These are phyloP conservation scores for Phaffia tasmanica DNA, from an alignment of 768 basidiomycete species.

Conservation along the genomic window DNA sequence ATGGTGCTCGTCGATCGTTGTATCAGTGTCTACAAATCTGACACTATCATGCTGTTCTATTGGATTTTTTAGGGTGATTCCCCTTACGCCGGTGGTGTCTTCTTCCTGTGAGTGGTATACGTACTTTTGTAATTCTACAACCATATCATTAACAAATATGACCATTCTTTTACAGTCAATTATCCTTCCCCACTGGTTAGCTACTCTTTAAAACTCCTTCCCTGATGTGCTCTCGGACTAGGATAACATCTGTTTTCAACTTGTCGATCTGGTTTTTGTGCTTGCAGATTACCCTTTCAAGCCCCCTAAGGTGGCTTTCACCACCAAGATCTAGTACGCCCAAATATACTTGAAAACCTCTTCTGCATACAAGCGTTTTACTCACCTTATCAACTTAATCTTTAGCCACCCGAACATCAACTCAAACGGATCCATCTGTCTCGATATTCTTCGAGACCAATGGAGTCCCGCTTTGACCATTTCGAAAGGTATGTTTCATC, in stretches of 20 bases:
- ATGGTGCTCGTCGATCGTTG: neutral
- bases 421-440: slow-evolving; percentile 95
- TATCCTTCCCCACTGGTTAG: slow-evolving; percentile 39
- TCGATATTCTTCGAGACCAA: slow-evolving; percentile 96
- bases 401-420: slow-evolving; percentile 55
- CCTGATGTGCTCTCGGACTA: neutral
- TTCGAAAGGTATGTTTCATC: slow-evolving; percentile 66
- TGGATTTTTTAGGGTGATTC: slow-evolving; percentile 68
- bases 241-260: slow-evolving; percentile 54
- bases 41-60: neutral
- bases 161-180: slow-evolving; percentile 27
- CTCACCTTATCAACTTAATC: slow-evolving; percentile 1
- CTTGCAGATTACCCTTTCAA: slow-evolving; percentile 83
- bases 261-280: slow-evolving; percentile 58
- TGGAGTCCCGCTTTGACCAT: slow-evolving; percentile 99
- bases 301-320: slow-evolving; percentile 99
- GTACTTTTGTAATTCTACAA: neutral
- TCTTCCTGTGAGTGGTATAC: slow-evolving; percentile 51
- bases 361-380: neutral
- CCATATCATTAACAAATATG: neutral
- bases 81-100: slow-evolving; percentile 96
- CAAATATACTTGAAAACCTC: neutral
- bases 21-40: slow-evolving; percentile 28
- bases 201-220: neutral
- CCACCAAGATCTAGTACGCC: slow-evolving; percentile 49